Base-by-base conservation (phyloP, 371 early-diverging fungal species). In the Mortierella sp. region DNA sequence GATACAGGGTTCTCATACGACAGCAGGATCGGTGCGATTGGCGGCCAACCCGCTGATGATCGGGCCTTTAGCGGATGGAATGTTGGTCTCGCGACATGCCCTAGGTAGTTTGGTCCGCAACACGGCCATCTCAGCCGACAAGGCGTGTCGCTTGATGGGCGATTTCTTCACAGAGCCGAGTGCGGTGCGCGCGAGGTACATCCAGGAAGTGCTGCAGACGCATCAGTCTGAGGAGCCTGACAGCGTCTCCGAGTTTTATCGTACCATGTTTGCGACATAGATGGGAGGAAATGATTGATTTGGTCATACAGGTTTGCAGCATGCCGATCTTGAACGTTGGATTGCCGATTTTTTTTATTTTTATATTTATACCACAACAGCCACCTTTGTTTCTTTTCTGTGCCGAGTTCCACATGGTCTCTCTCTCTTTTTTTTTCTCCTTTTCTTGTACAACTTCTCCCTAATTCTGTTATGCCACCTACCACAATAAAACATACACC, bases 1-100 rank as follows among this genome's bases (percentile, higher is more conserved):
- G 60, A 73, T 85, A 24, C 85, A 81, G 13, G 77, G 74, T 4
- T 50, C 77, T 14, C 80, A 76, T 19, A 78, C 82, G 45, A 85
- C 85, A 31, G 77, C 77, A 31, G 85, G 82, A 42, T 81, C 73
- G 3, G 76, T 73, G 3, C 76, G 82, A 38, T 24, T 89, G 44
- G 75, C 65, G 7, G 55, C 81, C 21, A 85, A 85, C 58, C 85
- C 81, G 26, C 80, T 94, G 92, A 90, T 91, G 34, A 91, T 94
- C 82, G 96, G 96, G 8, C 96, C 96, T 8, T 81, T 96, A 31
- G 89, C 90, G 21, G 95, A 96, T 83, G 95, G 95, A 21, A 94
- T 94, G 89, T 87, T 95, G 8, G 92, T 95, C 5, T 93, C 92
- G 74, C 89, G 94, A 16, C 94, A 94, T 86, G 89, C 93, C 2